Evolutionary conservation across 768 basidiomycete genomes (phyloP).

Genomic region (Clathrus columnatus): DNA sequence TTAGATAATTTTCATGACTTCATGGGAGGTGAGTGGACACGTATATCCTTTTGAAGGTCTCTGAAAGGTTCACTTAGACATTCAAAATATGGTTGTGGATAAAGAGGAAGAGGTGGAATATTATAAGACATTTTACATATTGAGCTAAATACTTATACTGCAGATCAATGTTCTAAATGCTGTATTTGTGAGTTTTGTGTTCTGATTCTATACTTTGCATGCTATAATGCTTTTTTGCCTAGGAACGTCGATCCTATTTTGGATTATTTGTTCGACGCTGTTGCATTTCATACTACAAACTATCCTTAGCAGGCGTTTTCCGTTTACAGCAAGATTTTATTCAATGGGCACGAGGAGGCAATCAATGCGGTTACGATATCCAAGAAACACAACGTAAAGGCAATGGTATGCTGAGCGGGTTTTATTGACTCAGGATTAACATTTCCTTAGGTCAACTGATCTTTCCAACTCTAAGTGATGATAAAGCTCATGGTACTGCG

Average conservation of each 20-base stretch:
- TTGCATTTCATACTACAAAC: conserved; percentile 62
- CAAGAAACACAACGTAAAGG: conserved; percentile 37
- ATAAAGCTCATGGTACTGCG: conserved; percentile 54
- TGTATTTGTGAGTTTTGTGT: conserved; percentile 11
- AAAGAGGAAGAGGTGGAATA: conserved; percentile 45
- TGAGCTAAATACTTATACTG: conserved; percentile 16
- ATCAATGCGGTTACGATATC: conserved; percentile 17
- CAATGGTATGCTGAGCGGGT: conserved; percentile 26
- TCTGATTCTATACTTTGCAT: background rate
- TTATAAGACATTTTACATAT: background rate
- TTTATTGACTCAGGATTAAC: background rate
- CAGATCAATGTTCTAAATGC: conserved; percentile 1
- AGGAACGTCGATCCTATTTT: conserved; percentile 72
- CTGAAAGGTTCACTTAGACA: conserved; percentile 33
- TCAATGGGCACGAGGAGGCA: conserved; percentile 34
- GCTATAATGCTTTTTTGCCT: background rate
- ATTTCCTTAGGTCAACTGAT: conserved; percentile 36
- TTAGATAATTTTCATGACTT: conserved; percentile 58
- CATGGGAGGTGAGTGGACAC: conserved; percentile 25
- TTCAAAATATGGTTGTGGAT: conserved; percentile 50
- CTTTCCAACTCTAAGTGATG: conserved; percentile 57
- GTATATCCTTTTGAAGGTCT: background rate
- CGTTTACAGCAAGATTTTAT: conserved; percentile 60
- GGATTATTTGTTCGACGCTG: conserved; percentile 77
- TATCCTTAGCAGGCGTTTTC: conserved; percentile 65